phyloP scores from a whole-genome alignment of 1,284 basidiomycete species.

The Pisolithus thermaeus region DNA sequence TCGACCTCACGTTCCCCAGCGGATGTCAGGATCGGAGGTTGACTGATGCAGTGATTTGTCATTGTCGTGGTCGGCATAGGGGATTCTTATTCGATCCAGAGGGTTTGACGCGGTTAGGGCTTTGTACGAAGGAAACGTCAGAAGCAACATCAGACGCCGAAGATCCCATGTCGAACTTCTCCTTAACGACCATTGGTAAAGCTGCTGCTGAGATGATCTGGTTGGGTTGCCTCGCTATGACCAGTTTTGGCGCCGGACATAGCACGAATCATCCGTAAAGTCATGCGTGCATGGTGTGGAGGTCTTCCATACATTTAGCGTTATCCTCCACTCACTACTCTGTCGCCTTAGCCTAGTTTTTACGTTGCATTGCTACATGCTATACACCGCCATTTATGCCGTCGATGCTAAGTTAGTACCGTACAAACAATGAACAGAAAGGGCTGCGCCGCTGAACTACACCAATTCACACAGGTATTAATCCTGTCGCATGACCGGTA shows the following conservation, averaged over 20 bases:
- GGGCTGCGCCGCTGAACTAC: no score
- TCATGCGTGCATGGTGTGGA: not conserved
- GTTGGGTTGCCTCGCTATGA: constrained; percentile 71
- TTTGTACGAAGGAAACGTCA: constrained; percentile 37
- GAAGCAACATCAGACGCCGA: constrained; percentile 4
- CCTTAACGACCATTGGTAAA: constrained; percentile 63
- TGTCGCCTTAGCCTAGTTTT: no score
- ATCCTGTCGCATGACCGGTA: no score
- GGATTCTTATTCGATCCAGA: constrained; percentile 69
- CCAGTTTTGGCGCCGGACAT: constrained; percentile 47
- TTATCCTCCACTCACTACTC: no score
- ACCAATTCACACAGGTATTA: no score
- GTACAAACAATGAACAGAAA: no score
- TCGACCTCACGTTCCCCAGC: constrained; percentile 1
- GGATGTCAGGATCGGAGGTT: constrained; percentile 8
- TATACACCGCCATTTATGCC: no score
- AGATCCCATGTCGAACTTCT: constrained; percentile 25
- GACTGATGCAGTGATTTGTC: constrained; percentile 47
- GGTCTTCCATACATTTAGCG: no score
- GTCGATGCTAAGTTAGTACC: no score
- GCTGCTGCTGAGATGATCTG: constrained; percentile 79
- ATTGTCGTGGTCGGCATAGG: constrained; percentile 53
- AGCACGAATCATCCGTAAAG: not conserved
- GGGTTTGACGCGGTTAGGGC: constrained; percentile 60
- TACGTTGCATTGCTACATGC: no score